These are phyloP conservation scores for Fusarium veterinarium DNA, from an alignment of 2,329 filamentous ascomycete species.

Conservation along the genomic window DNA sequence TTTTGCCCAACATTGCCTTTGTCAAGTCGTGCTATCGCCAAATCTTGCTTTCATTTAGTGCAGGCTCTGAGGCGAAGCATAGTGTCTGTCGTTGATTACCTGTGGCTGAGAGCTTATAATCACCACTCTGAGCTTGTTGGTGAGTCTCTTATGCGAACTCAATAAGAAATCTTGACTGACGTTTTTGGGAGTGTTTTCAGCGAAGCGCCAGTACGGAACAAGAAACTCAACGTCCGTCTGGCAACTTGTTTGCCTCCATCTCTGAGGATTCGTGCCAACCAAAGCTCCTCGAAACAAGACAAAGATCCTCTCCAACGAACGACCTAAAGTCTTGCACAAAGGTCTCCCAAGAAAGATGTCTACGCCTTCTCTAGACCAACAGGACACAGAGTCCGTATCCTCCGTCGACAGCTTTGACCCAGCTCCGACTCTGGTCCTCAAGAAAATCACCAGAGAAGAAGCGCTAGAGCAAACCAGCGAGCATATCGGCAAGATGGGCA, in stretches of 20 bases:
- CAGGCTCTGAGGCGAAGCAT: not conserved
- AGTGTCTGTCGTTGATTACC: not conserved
- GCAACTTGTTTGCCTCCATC: not conserved
- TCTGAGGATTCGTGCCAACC: fast-evolving
- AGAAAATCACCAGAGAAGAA: not conserved
- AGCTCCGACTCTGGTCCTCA: not conserved
- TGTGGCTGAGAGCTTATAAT: not conserved
- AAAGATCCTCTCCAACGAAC: fast-evolving
- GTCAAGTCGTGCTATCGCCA: fast-evolving
- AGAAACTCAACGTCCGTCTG: fast-evolving
- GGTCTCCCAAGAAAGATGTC: not conserved
- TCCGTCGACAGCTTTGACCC: not conserved
- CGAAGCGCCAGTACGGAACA: fast-evolving
- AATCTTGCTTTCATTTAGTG: fast-evolving
- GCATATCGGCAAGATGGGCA: not conserved
- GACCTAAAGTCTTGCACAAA: fast-evolving
- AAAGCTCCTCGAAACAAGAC: fast-evolving
- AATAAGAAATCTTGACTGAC: fast-evolving
- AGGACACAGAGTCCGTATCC: not conserved
- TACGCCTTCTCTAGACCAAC: fast-evolving
- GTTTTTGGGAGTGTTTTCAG: fast-evolving
- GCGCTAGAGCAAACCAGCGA: not conserved
- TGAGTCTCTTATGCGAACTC: fast-evolving
- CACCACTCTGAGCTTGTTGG: fast-evolving
- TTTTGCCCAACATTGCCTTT: fast-evolving